Percentiles rank a stretch among this genome's conserved stretches.
These are phyloP conservation scores for Vaccinium myrtillus DNA, from an alignment of 148 eudicot species.

Conservation along the genomic window DNA sequence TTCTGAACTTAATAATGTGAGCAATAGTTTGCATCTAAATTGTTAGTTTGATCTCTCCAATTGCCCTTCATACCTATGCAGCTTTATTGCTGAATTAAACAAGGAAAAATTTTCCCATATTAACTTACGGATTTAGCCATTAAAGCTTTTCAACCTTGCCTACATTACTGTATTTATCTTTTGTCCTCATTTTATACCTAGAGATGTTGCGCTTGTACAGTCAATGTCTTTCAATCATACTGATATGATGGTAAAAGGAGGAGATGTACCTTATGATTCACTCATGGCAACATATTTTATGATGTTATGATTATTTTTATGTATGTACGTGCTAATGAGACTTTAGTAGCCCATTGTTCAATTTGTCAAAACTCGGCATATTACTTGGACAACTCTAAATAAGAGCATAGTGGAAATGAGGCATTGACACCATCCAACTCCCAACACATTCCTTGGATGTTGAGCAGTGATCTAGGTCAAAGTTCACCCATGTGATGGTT, in stretches of 20 bases:
- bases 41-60: not conserved
- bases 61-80: not conserved
- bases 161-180: not conserved
- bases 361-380: not conserved
- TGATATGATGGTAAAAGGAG: conserved; percentile 2
- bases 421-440: not conserved
- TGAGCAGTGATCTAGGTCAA: not conserved
- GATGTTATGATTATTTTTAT: not conserved
- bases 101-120: not conserved
- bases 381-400: not conserved
- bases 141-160: not conserved
- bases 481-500: not conserved
- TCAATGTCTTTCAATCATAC: not conserved
- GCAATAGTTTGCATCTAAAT: not conserved
- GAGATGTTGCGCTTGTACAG: not conserved
- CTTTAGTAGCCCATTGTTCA: not conserved
- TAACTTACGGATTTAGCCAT: not conserved
- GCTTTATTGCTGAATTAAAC: not conserved
- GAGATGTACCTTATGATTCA: not conserved
- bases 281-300: not conserved
- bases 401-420: not conserved
- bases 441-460: not conserved
- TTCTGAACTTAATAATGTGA: too few species aligned
- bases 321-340: not conserved
- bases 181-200: not conserved